Conservation (phyloP, 2,329 filamentous ascomycete species). For the Lachnellula hyalina region DNA sequence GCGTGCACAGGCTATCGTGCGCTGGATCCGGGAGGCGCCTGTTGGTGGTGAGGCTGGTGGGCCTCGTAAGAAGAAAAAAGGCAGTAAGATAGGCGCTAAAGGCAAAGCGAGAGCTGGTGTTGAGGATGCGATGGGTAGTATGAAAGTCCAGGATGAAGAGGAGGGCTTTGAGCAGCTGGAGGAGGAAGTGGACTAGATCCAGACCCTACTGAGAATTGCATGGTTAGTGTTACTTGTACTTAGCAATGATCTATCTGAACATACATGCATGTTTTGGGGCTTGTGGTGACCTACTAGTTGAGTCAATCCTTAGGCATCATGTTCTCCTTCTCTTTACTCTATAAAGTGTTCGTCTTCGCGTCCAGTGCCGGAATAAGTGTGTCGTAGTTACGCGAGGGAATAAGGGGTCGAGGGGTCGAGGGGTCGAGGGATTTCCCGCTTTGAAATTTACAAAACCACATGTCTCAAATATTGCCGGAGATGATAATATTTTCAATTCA, state of each 20-base stretch:
- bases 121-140: conserved; percentile 11
- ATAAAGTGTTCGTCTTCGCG: neutral
- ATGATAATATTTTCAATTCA: too few relatives aligned
- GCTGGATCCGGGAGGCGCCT: conserved; percentile 63
- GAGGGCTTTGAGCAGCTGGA: conserved; percentile 21
- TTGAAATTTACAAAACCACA: too few relatives aligned
- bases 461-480: too few relatives aligned
- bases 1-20: conserved; percentile 60
- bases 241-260: neutral
- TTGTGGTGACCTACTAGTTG: neutral
- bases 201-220: neutral
- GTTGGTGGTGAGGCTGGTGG: conserved; percentile 29
- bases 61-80: conserved; percentile 36
- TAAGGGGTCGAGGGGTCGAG: too few relatives aligned
- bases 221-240: neutral
- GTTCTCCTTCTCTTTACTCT: neutral
- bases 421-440: too few relatives aligned
- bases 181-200: conserved; percentile 28
- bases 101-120: conserved; percentile 12
- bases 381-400: too few relatives aligned
- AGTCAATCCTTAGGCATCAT: neutral
- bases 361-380: too few relatives aligned
- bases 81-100: conserved; percentile 21
- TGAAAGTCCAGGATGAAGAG: conserved; percentile 18
- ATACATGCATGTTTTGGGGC: neutral